Evolutionary conservation across 129 eudicot species (phyloP), one percentile per base, ranked within the genome.

Genomic region (Solidago caesia): DNA sequence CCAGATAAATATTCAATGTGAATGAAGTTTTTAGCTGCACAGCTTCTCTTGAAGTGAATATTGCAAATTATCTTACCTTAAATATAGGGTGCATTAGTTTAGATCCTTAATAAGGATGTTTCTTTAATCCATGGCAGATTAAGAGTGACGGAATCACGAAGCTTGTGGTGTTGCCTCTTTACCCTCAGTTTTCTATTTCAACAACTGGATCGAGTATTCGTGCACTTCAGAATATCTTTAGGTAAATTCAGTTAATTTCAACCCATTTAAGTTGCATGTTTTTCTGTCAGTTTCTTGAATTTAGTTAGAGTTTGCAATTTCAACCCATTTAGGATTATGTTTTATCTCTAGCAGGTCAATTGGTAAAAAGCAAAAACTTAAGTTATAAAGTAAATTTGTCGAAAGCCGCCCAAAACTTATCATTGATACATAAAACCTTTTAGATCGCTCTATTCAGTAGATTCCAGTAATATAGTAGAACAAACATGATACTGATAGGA

Each of bases 121-220:
- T 33, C 8, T 27, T 70, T 12, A 45, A 70, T 29, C 2, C 0
- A 45, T 74, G 33, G 25, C 77, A 92, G 96, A 89, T 92, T 74
- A 92, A 89, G 82, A 87, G 83, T 77, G 97, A 92, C 73, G 66
- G 75, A 47, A 87, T 92, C 51, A 82, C 94, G 42, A 89, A 58
- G 85, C 96, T 92, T 48, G 97, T 92, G 4, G 91, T 92, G 65
- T 81, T 92, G 5, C 97, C 97, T 13, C 87, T 92, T 3, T 92
- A 89, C 68, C 97, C 97, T 39, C 97, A 92, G 57, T 92, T 79
- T 81, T 92, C 97, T 27, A 92, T 92, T 70, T 92, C 97, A 53
- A 92, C 97, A 27, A 89, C 96, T 11, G 97, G 97, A 15, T 92
- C 97, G 58, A 92, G 96, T 80, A 45, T 92, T 21, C 94, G 96